Base-by-base conservation (phyloP, 2,329 filamentous ascomycete species). In the Bipolaris sorokiniana region DNA sequence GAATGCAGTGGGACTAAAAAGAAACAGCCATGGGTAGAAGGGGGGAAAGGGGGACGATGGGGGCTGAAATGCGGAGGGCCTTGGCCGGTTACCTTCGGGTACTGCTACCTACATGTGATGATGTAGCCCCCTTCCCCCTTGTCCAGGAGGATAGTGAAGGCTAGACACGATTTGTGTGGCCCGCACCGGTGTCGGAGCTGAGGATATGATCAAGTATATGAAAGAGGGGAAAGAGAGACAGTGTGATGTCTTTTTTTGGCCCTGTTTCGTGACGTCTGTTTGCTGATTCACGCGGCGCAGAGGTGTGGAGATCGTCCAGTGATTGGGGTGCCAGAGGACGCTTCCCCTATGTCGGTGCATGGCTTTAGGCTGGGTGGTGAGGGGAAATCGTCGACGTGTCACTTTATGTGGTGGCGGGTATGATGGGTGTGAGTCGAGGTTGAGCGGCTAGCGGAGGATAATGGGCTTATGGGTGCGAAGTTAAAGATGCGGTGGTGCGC, bases 101-200 rank as follows among this genome's bases (percentile, higher is more conserved):
- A 7, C 3, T 15, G 3, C 23, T 45, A 13, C 51, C 16, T 18
- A 9, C 7, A 26, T 7, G 18, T 22, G n/a, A 11, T 11, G 13
- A 10, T 28, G 9, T 44, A 54, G 38, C 46, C 46, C 49, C 34
- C n/a, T n/a, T 26, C 31, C 45, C 18, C 37, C n/a, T 54, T 28
- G 26, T 28, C 26, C 9, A 28, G 2, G 26, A 28, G 51, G 51
- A 11, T 54, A 54, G 28, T 28, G 10, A n/a, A 44, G 51, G 51
- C 34, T 53, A 53, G 2, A 46, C n/a, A 45, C 22, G 49, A 51
- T 11, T n/a, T n/a, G n/a, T n/a, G n/a, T n/a, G n/a, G n/a, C n/a
- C n/a, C n/a, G n/a, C n/a, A n/a, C n/a, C n/a, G 37, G 36, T 28
- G 31, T 28, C 37, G 37, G 46, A 28, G 40, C 46, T 37, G 46